Base-by-base conservation (phyloP, 75 land plant species). In the Larix kaempferi region DNA sequence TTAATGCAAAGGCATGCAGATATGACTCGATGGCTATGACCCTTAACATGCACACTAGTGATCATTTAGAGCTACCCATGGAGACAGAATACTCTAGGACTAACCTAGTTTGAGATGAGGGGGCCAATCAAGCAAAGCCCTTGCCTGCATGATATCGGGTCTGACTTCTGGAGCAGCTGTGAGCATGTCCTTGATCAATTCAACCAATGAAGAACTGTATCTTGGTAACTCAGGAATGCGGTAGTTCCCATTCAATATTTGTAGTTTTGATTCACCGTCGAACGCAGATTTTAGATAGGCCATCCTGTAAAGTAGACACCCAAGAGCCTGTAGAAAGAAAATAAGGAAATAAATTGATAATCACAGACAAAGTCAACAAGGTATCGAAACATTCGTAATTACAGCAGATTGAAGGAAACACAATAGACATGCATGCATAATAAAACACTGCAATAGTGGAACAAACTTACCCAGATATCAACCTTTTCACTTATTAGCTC, bases 121-220 rank as follows among this genome's bases (percentile, higher is more conserved):
- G 87, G 91, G 89, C 93, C 94, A 87, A 90, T 91, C 90, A 91
- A 94, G 90, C 93, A 92, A 89, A 94, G 88, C 92, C 89, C 98
- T 94, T 97, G 94, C 99, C 99, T 98, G 99, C 94, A 90, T 83
- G 79, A 93, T 91, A 85, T 95, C 94, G 56, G 98, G 99, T 83
- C 99, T 85, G 66, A 76, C 91, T 65, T 90, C 92, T 57, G 98
- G 99, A 59, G 88, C 86, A 39, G 90, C 79, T 72, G 78, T 84
- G 55, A 98, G 92, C 98, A 95, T 91, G 85, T 95, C 98, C 78
- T 82, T 86, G 78, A 98, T 98, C 69, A 98, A 78, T 21, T 87
- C 89, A 0, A 78, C 87, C n/a, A 98, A 62, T 7, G 79, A 37
- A 27, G 89, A 56, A 64, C 90, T 91, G 78, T 93, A 95, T 59